Evolutionary conservation across 2,329 filamentous ascomycete species (phyloP), one percentile per base, ranked within the genome.

Genomic region (Sporothrix brunneoviolacea): DNA sequence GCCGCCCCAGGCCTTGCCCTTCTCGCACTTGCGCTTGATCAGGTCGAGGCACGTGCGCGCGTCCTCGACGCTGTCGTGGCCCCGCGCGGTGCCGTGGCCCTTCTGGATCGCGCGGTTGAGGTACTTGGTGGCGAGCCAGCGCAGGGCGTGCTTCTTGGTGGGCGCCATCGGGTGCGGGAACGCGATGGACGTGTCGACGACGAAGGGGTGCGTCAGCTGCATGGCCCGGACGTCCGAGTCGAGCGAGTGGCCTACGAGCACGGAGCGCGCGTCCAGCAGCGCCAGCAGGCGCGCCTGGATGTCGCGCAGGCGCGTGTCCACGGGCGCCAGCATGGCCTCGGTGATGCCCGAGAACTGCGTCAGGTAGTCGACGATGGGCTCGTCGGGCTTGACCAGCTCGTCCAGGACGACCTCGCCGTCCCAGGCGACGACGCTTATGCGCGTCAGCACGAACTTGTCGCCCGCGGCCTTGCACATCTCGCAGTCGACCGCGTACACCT

Each of bases 381-480:
- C 84, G 39, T 83, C 77, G 0, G 93, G 93, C 70, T 93, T 94
- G 61, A 98, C 93, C 12, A 97, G 79, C 68, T 95, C 87, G 64
- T 98, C 93, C 46, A 97, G 70, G 15, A 95, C 74, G 9, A 87
- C 78, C 30, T 82, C 79, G 43, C 91, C 91, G 58, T 90, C 81
- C 91, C 93, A 98, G 54, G 82, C 74, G 8, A 98, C 73, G 35
- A 97, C 67, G 64, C 90, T 96, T 64, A 97, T 85, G 51, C 93
- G 83, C 2, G 93, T 94, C 38, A 98, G 80, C 32, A 91, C 88
- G 56, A 86, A 88, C 57, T 88, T 80, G 42, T 82, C 82, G 54
- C 85, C 82, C 53, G 84, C 86, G 3, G 90, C 94, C 69, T 89
- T 83, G 65, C 91, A 95, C 93, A 98, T 98, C 68, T 98, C 93